Percentiles rank a stretch among this genome's conserved stretches.
Evolutionary conservation across 2,329 filamentous ascomycete species (phyloP).

Genomic region (Pseudocercospora pini-densiflorae): DNA sequence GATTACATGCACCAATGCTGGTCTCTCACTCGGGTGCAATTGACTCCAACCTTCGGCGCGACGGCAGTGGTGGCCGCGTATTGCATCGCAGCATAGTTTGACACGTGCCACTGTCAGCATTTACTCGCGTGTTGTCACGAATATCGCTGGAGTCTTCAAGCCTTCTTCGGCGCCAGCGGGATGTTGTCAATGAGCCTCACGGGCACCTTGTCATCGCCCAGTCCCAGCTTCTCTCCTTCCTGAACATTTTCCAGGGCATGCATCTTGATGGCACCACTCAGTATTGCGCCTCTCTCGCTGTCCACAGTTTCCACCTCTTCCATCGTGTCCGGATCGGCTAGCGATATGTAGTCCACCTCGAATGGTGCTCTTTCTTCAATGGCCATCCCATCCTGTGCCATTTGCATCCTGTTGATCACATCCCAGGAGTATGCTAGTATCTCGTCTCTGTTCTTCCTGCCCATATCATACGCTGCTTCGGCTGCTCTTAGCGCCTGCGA

Average conservation of each 20-base stretch:
- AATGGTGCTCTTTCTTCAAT: conserved; percentile 69
- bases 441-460: conserved; percentile 60
- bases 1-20: too few species aligned
- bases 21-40: too few species aligned
- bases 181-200: conserved; percentile 96
- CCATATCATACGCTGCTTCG: conserved; percentile 65
- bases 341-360: conserved; percentile 89
- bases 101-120: too few species aligned
- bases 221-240: conserved; percentile 69
- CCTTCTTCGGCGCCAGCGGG: conserved; percentile 15
- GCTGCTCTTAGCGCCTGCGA: conserved; percentile 71
- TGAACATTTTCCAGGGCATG: conserved; percentile 73
- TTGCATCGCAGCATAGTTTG: too few species aligned
- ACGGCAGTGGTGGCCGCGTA: too few species aligned
- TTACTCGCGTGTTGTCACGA: too few species aligned
- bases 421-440: conserved; percentile 74
- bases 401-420: conserved; percentile 60
- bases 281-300: conserved; percentile 71
- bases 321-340: conserved; percentile 84
- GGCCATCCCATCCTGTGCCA: conserved; percentile 65
- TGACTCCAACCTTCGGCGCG: too few species aligned
- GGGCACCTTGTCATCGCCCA: conserved; percentile 73
- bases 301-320: conserved; percentile 77
- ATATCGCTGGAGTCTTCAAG: too few species aligned
- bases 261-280: conserved; percentile 94